These are phyloP conservation scores for Camellia lanceoleosa DNA, from an alignment of 148 eudicot genomes.

Conservation along the genomic window DNA sequence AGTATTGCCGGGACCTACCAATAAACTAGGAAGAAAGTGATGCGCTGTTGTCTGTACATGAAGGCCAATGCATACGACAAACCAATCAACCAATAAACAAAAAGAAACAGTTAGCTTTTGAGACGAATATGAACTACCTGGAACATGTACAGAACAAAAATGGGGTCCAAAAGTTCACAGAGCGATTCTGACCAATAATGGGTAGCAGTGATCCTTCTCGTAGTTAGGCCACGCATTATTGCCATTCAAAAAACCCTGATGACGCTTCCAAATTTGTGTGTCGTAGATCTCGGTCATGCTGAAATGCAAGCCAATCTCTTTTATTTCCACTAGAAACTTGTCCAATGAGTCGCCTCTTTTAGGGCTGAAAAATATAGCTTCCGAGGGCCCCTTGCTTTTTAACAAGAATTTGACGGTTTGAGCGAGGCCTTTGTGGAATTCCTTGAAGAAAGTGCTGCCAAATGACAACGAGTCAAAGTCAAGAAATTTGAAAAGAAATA, in stretches of 20 bases:
- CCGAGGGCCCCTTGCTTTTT: slow-evolving; percentile 49
- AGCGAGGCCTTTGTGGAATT: slow-evolving; percentile 68
- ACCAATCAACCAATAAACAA: background rate
- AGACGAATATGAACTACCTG: background rate
- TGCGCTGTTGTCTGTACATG: background rate
- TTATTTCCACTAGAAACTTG: slow-evolving; percentile 57
- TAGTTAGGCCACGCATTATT: slow-evolving; percentile 74
- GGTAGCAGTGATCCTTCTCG: slow-evolving; percentile 88
- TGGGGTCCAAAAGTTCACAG: slow-evolving; percentile 28
- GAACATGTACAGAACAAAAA: background rate
- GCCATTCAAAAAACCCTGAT: slow-evolving; percentile 47
- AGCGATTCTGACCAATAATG: slow-evolving; percentile 66
- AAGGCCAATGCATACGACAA: background rate
- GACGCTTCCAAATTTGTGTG: slow-evolving; percentile 62
- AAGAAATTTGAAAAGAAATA: slow-evolving; percentile 6
- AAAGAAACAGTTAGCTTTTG: background rate
- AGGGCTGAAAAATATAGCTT: slow-evolving; percentile 81
- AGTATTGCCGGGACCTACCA: background rate
- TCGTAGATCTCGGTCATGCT: slow-evolving; percentile 61
- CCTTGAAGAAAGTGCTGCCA: slow-evolving; percentile 86
- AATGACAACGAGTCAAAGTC: slow-evolving; percentile 13
- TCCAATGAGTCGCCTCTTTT: slow-evolving; percentile 83
- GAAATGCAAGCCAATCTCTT: slow-evolving; percentile 49
- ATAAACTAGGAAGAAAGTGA: background rate
- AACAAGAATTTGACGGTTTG: slow-evolving; percentile 58